Conservation (phyloP, 73 alveolate species). For the Breviolum minutum region DNA sequence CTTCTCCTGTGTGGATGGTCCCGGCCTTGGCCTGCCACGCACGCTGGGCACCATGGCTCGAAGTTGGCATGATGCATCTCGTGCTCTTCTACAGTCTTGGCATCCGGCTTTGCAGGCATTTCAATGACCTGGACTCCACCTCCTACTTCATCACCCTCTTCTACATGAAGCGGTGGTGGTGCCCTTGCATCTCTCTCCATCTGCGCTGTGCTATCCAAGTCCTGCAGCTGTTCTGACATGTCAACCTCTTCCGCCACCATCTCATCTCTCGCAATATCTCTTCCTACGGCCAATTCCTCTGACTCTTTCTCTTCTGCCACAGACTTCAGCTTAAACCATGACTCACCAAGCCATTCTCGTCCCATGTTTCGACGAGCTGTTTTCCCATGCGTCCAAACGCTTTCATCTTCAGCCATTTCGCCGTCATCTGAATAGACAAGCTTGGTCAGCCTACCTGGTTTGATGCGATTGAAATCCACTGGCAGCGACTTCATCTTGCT, state of each 20-base stretch:
- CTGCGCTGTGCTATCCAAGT: neutral
- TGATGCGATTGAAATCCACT: neutral
- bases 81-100: neutral
- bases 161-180: no score
- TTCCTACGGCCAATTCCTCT: no score
- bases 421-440: neutral
- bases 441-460: constrained; percentile 29
- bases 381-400: no score
- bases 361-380: no score
- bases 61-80: constrained; percentile 28
- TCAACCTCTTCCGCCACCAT: no score
- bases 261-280: neutral
- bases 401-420: neutral
- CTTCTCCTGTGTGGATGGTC: neutral
- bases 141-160: neutral
- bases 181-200: no score
- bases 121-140: neutral
- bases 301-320: neutral
- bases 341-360: neutral
- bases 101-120: neutral
- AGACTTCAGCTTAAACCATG: neutral
- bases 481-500: neutral
- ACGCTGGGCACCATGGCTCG: constrained; percentile 27
- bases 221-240: no score
- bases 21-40: neutral